phyloP scores from a whole-genome alignment of 495 filamentous ascomycete genomes.

The Durotheca rogersii region DNA sequence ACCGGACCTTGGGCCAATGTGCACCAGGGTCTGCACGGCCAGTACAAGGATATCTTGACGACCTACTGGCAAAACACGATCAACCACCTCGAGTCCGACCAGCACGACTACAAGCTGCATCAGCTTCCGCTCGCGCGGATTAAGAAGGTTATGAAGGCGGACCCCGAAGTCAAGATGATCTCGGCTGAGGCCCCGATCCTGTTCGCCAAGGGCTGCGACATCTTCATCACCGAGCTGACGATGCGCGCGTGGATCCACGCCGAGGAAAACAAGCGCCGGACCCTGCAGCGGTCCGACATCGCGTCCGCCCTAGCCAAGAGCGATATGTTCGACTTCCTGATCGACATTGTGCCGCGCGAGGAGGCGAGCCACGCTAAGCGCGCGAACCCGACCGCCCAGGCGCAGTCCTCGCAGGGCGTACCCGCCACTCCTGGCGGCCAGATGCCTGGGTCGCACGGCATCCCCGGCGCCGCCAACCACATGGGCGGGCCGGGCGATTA shows the following conservation, averaged over 20 bases:
- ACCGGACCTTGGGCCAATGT: slow-evolving; percentile 95
- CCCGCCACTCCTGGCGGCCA: slow-evolving; percentile 52
- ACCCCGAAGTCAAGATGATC: slow-evolving; percentile 99
- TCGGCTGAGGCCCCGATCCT: slow-evolving; percentile 96
- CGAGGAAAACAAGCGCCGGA: slow-evolving; percentile 96
- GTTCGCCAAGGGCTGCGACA: slow-evolving; percentile 98
- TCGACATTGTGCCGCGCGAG: slow-evolving; percentile 96
- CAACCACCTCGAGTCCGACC: slow-evolving; percentile 88
- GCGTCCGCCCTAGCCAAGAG: slow-evolving; percentile 93
- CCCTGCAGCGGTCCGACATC: slow-evolving; percentile 93
- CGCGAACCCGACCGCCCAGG: slow-evolving; percentile 52
- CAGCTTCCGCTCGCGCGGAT: slow-evolving; percentile 94
- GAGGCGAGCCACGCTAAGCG: slow-evolving; percentile 87
- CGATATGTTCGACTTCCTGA: slow-evolving; percentile 99
- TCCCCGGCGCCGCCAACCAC: slow-evolving; percentile 62
- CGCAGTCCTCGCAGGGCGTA: slow-evolving; percentile 43
- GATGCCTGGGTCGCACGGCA: slow-evolving; percentile 62
- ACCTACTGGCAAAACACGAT: slow-evolving; percentile 99
- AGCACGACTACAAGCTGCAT: slow-evolving; percentile 97
- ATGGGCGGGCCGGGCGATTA: slow-evolving; percentile 73
- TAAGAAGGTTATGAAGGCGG: slow-evolving; percentile 99
- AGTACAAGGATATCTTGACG: slow-evolving; percentile 93
- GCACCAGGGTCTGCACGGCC: slow-evolving; percentile 90
- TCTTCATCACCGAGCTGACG: slow-evolving; percentile 98
- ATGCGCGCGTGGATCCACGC: slow-evolving; percentile 99